Evolutionary conservation across 2,329 filamentous ascomycete genomes (phyloP).

Genomic region (Colletotrichum liaoningense): DNA sequence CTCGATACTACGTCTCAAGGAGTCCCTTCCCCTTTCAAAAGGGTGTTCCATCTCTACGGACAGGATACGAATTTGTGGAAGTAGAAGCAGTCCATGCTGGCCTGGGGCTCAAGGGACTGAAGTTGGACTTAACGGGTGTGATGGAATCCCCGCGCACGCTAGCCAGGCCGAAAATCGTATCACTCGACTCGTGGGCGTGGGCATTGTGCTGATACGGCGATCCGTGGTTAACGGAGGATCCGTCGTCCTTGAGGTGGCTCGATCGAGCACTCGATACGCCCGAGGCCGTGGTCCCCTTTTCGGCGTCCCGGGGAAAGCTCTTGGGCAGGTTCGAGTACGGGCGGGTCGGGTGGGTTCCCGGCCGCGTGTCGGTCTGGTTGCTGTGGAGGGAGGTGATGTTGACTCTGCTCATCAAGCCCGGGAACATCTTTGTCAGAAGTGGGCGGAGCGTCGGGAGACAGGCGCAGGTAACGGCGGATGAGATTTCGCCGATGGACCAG

Average conservation of each 20-base stretch:
- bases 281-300: constrained; percentile 11
- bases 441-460: constrained; percentile 41
- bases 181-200: constrained; percentile 16
- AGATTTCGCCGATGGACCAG: constrained; percentile 41
- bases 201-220: constrained; percentile 12
- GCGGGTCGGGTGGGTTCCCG: background rate
- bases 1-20: background rate
- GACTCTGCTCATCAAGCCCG: constrained; percentile 20
- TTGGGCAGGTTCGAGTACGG: constrained; percentile 13
- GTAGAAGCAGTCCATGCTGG: background rate
- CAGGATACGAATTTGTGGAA: background rate
- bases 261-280: constrained; percentile 9
- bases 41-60: background rate
- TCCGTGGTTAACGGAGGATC: background rate
- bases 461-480: constrained; percentile 38
- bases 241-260: constrained; percentile 12
- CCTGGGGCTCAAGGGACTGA: background rate
- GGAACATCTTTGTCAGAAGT: constrained; percentile 34
- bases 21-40: background rate
- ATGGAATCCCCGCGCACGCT: constrained; percentile 25
- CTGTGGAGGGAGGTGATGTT: constrained; percentile 26
- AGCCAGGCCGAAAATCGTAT: constrained; percentile 22
- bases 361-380: constrained; percentile 17
- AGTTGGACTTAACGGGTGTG: constrained; percentile 2
- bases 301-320: constrained; percentile 4